Percentiles rank a stretch among this genome's conserved stretches.
Conservation (phyloP, 2,329 filamentous ascomycete species). For the Fusarium vanettenii region DNA sequence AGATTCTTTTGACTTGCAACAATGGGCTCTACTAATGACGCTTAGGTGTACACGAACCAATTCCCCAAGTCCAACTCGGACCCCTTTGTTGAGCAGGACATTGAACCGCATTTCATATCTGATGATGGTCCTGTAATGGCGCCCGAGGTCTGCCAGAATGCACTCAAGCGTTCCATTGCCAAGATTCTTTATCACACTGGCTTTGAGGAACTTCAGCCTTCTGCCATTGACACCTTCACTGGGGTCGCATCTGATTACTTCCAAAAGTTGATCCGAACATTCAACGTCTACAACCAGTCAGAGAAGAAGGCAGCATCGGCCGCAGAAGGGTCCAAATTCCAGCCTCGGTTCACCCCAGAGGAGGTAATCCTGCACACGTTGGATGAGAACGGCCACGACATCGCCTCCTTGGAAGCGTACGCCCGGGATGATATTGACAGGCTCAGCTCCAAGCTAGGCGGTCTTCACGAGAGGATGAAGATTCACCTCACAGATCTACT, state of each 20-base stretch:
- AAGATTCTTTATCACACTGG: slow-evolving; percentile 97
- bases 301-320: slow-evolving; percentile 74
- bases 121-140: slow-evolving; percentile 92
- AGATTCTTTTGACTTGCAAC: slow-evolving; percentile 28
- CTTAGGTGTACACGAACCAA: slow-evolving; percentile 93
- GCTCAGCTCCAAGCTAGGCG: slow-evolving; percentile 79
- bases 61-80: slow-evolving; percentile 96
- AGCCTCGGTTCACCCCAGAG: slow-evolving; percentile 81
- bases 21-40: slow-evolving; percentile 16
- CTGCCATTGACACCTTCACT: slow-evolving; percentile 89
- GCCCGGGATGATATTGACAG: slow-evolving; percentile 95
- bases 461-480: slow-evolving; percentile 96
- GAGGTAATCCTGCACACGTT: slow-evolving; percentile 90
- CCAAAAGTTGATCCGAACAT: slow-evolving; percentile 80
- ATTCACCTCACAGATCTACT: slow-evolving; percentile 91
- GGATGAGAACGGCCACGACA: slow-evolving; percentile 83
- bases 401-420: slow-evolving; percentile 85
- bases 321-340: slow-evolving; percentile 57
- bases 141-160: slow-evolving; percentile 81
- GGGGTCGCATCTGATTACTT: slow-evolving; percentile 93
- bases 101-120: slow-evolving; percentile 88
- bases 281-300: slow-evolving; percentile 85
- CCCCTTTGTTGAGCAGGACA: slow-evolving; percentile 87
- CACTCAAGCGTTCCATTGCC: slow-evolving; percentile 88
- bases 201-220: slow-evolving; percentile 97